Evolutionary conservation across 495 filamentous ascomycete species (phyloP), one percentile per base, ranked within the genome.

Genomic region (Glarea lozoyensis): DNA sequence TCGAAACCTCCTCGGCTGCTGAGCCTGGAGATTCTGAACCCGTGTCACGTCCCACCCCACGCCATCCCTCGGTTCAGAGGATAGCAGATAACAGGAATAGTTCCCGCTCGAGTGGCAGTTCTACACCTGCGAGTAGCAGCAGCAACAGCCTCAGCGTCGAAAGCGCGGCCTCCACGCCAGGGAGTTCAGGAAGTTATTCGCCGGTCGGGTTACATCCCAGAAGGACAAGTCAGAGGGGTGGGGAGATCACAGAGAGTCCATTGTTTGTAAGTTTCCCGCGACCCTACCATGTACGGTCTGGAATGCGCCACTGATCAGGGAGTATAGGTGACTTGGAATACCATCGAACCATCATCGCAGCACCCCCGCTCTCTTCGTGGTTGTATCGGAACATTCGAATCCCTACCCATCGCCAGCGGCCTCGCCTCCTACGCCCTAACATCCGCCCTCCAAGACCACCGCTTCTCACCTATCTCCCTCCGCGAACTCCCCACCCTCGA

Each of bases 361-460:
- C 60, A 71, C 42, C 81, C 78, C 50, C n/a, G 17, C 12, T 76
- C 72, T 24, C 72, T 98, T 12, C 84, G 92, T 35, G 92, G 92
- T 22, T 98, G 92, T 70, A 98, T 98, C 54, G 31, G 31, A 34
- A n/a, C n/a, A n/a, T n/a, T n/a, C 57, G 88, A 92, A 45, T 58
- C 78, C 4, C 83, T 88, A 55, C 72, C 79, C 18, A 75, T 98
- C 7, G 68, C 75, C 17, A 54, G 70, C 3, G 92, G 88, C 2
- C 66, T 98, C 21, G 70, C 75, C 25, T 78, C 70, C 32, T 97
- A 96, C 64, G 84, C 92, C 33, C 66, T 94, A 36, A 94, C 84
- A 42, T 86, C 88, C 69, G 90, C 89, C 1, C 80, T 94, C 44
- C 77, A 93, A 38, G 92, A 98, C 62, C 77, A 69, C 39, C 86